Evolutionary conservation across 2,329 filamentous ascomycete genomes (phyloP), one percentile per base, ranked within the genome.

Genomic region (Exophiala aquamarina): DNA sequence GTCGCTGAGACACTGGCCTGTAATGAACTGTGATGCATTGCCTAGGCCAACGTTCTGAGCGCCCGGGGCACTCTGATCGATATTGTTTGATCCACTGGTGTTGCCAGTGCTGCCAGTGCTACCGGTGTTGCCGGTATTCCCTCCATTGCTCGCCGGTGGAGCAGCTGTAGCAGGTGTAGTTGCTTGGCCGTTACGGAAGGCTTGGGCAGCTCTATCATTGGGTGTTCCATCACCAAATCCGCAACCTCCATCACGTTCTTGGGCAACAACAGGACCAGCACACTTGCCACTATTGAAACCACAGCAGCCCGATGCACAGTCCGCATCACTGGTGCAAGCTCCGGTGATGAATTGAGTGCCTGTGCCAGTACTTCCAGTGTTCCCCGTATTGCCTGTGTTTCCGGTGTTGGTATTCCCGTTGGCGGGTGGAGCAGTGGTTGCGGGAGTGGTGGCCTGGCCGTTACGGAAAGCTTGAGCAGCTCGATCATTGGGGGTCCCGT

Each of bases 21-120:
- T 69, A 56, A 70, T 68, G 59, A 69, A 70, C 44, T 70, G 67
- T 3, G 54, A 64, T 23, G 61, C 66, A 10, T 47, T 33, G 19
- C 39, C 54, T 17, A 57, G 57, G 41, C 56, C 56, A 14, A 57
- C 50, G 33, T 57, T 57, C 18, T 44, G 40, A 7, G 48, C 38
- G 23, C 54, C 54, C 0, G 54, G 37, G 20, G 49, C 34, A 13
- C 32, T 49, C 9, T 21, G 48, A 39, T 54, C 37, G 48, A 54
- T 43, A 7, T 41, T 31, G 20, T 28, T 23, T 2, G 31, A 20
- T 21, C 44, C 36, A 23, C 31, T 35, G 7, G 50, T 26, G 18
- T 20, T 26, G 23, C 33, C 26, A n/a, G 40, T 34, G 23, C 19
- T 31, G 8, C 35, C 9, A 35, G 23, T 15, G 13, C n/a, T 26